Conservation (phyloP, 345 rosid species). For the Salix exigua region DNA sequence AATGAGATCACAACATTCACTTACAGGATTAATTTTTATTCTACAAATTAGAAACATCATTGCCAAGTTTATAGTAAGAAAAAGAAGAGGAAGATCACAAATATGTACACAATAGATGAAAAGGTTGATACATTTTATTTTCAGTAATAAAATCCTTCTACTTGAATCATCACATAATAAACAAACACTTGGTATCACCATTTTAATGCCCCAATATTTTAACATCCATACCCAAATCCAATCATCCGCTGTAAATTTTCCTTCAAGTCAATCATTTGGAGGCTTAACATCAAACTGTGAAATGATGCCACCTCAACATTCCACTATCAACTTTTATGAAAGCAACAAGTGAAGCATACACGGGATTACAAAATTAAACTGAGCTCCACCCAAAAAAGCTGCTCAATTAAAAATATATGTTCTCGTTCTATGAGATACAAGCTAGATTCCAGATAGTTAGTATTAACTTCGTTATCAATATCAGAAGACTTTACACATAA, state of each 20-base stretch:
- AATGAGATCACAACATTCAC: background rate
- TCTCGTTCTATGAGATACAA: background rate
- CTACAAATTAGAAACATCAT: background rate
- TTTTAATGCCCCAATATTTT: background rate
- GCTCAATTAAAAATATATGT: background rate
- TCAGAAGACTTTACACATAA: background rate
- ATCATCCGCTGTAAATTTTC: background rate
- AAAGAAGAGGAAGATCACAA: background rate
- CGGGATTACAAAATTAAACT: background rate
- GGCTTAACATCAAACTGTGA: background rate
- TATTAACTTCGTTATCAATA: background rate
- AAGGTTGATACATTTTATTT: background rate
- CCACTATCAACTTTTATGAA: background rate
- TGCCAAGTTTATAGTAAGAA: background rate
- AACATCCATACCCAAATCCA: background rate
- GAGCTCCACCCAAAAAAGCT: background rate
- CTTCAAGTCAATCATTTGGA: background rate
- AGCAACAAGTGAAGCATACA: background rate
- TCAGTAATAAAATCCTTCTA: background rate
- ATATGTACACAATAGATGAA: background rate
- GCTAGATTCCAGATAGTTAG: background rate
- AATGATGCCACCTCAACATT: background rate
- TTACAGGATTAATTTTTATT: background rate
- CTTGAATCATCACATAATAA: background rate
- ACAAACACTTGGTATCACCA: background rate